These are phyloP conservation scores for Penicillium decumbens DNA, from an alignment of 2,329 filamentous ascomycete species.

Conservation along the genomic window DNA sequence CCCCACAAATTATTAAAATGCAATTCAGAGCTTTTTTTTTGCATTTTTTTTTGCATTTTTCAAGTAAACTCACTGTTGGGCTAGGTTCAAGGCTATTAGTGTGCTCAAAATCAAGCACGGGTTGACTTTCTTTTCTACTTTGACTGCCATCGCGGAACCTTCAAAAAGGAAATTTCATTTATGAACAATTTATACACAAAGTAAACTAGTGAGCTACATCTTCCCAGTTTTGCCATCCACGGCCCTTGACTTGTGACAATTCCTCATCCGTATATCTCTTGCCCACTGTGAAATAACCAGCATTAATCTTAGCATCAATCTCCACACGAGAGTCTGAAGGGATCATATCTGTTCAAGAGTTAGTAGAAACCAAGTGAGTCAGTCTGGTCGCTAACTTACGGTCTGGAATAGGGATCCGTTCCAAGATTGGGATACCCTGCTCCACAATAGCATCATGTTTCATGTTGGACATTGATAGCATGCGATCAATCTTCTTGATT, in stretches of 20 bases:
- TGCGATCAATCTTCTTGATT: conserved; percentile 95
- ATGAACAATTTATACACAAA: neutral
- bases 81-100: too few relatives aligned
- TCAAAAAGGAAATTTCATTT: neutral
- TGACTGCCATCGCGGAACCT: neutral
- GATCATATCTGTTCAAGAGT: neutral
- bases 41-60: neutral
- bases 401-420: conserved; percentile 55
- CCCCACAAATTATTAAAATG: neutral
- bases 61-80: too few relatives aligned
- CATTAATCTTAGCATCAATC: neutral
- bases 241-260: neutral
- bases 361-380: neutral
- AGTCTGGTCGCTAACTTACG: neutral
- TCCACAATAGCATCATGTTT: conserved; percentile 49
- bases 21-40: neutral
- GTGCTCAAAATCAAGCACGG: neutral
- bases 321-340: neutral
- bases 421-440: conserved; percentile 65
- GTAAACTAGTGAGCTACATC: neutral
- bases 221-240: neutral
- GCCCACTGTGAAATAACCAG: neutral
- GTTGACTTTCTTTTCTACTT: neutral
- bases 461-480: conserved; percentile 94
- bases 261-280: neutral